Evolutionary conservation across 2,329 filamentous ascomycete genomes (phyloP), one percentile per base, ranked within the genome.

Genomic region (Aspergillus nomiae): DNA sequence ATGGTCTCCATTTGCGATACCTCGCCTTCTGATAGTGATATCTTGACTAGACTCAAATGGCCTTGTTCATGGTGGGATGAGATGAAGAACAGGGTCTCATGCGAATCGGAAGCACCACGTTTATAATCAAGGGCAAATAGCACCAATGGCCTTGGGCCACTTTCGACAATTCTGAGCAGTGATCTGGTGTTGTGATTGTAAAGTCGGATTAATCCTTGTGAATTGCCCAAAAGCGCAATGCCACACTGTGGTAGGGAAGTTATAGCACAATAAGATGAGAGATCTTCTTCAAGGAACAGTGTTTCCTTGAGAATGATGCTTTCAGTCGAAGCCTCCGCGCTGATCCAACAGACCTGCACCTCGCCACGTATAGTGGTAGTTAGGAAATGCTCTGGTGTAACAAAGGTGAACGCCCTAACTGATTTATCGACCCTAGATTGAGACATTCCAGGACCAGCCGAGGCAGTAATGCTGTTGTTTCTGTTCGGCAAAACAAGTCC

Each of bases 1-100:
- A 63, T 56, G 16, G 32, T 67, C 24, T 70, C 60, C 32, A 72
- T 60, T 70, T 90, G 89, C 19, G 66, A 66, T 50, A 58, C 62
- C 28, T 59, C 55, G 32, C 30, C 65, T 7, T 59, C 58, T 51
- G 63, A 62, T 12, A 65, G 45, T 3, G 68, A 65, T 36, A 74
- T 63, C 1, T 62, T 66, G 55, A 78, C 69, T 6, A 78, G 46
- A n/a, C 73, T 73, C 21, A 73, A 69, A n/a, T 69, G 67, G 8
- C 73, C 69, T 8, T 65, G 59, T 4, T 64, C 67, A 2, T 68
- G 65, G 56, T 77, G 74, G 24, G 69, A 68, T 36, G 69, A 66
- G 26, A 77, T 30, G 53, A 78, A 75, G 1, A 59, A 67, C 12
- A 78, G 21, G 0, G 50, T 55, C 0, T 66, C 60, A 11, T 64